Evolutionary conservation across 805 yeast genomes (phyloP).

Genomic region (Kluyveromyces wickerhamii): DNA sequence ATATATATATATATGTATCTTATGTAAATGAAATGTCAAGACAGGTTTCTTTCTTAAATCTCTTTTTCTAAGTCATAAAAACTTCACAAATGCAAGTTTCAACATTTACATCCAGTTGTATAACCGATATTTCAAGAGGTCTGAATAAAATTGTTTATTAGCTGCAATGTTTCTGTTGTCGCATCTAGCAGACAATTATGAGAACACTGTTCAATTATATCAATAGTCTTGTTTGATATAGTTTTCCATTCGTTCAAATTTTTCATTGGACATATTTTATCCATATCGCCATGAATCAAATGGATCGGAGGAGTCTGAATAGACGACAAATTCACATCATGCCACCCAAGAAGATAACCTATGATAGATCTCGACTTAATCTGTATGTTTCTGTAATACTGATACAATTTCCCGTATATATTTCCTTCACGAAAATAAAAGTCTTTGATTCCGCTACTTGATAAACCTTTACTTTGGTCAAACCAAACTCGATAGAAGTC

Average conservation of each 20-base stretch:
- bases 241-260: background rate
- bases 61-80: no score
- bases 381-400: slow-evolving; percentile 24
- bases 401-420: slow-evolving; percentile 22
- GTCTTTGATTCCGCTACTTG: slow-evolving; percentile 24
- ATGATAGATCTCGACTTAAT: slow-evolving; percentile 22
- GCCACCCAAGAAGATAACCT: slow-evolving; percentile 28
- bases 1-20: no score
- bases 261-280: slow-evolving; percentile 18
- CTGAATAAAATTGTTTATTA: no score
- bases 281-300: slow-evolving; percentile 25
- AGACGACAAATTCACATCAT: slow-evolving; percentile 1
- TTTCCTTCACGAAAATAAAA: slow-evolving; percentile 18
- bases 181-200: slow-evolving; percentile 5
- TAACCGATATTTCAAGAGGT: no score
- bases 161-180: background rate
- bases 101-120: no score
- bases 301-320: slow-evolving; percentile 10
- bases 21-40: no score
- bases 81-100: no score
- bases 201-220: slow-evolving; percentile 1
- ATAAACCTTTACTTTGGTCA: slow-evolving; percentile 26
- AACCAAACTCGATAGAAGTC: slow-evolving; percentile 23
- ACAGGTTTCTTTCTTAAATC: no score
- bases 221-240: background rate